Conservation (phyloP, 805 yeast genomes). For the Vanderwaltozyma verrucispora region DNA sequence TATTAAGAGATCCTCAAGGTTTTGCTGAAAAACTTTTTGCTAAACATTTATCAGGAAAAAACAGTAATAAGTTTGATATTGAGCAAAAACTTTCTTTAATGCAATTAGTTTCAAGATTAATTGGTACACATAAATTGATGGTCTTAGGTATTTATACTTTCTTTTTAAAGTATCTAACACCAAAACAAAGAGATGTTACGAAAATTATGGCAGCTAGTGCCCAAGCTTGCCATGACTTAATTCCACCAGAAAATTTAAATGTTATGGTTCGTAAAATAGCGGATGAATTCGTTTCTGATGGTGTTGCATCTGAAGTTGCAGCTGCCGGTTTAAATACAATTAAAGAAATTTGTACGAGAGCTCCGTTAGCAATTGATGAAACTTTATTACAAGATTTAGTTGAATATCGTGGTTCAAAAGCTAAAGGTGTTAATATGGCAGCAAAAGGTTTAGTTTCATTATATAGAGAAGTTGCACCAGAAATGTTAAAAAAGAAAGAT, state of each 20-base stretch:
- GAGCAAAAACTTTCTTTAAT: constrained; percentile 85
- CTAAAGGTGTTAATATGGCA: constrained; percentile 91
- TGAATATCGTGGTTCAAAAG: constrained; percentile 85
- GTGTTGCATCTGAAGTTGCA: constrained; percentile 96
- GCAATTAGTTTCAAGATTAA: constrained; percentile 78
- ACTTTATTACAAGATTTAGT: constrained; percentile 80
- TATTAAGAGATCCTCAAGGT: constrained; percentile 94
- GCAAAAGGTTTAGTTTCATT: constrained; percentile 79
- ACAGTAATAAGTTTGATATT: constrained; percentile 58
- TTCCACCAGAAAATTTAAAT: constrained; percentile 85
- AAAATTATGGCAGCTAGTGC: constrained; percentile 96
- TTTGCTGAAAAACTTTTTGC: constrained; percentile 81
- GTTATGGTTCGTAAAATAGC: constrained; percentile 86
- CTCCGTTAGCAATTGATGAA: constrained; percentile 88
- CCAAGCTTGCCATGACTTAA: constrained; percentile 92
- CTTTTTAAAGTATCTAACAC: constrained; percentile 81
- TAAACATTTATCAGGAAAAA: constrained; percentile 60
- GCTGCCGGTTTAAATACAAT: constrained; percentile 96
- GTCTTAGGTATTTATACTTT: constrained; percentile 84
- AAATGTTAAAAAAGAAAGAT: constrained; percentile 81
- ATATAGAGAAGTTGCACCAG: constrained; percentile 93
- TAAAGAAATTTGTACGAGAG: constrained; percentile 85
- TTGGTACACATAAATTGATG: constrained; percentile 90
- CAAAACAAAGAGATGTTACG: constrained; percentile 90
- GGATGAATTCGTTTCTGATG: constrained; percentile 95